A percentile compares a stretch with the other conserved stretches of the same genome.
Evolutionary conservation across 768 basidiomycete genomes (phyloP).

Genomic region (Pulveroboletus ravenelii): DNA sequence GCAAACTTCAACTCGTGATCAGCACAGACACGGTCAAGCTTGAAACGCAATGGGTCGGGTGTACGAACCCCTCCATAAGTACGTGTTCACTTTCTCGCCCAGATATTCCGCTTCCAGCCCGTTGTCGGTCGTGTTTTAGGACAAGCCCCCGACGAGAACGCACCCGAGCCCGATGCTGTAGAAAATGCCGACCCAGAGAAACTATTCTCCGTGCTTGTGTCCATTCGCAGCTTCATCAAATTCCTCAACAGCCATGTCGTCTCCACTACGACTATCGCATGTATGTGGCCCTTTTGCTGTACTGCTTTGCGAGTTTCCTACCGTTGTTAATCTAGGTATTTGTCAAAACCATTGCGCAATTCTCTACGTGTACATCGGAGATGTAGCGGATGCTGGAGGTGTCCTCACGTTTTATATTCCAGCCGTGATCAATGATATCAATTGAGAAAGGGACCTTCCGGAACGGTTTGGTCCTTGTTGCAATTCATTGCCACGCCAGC

Average conservation of each 20-base stretch:
- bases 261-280: slow-evolving; percentile 80
- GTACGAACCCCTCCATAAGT: slow-evolving; percentile 60
- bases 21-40: slow-evolving; percentile 71
- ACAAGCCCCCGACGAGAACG: slow-evolving; percentile 29
- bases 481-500: not conserved
- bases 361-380: slow-evolving; percentile 85
- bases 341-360: slow-evolving; percentile 83
- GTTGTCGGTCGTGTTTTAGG: slow-evolving; percentile 13
- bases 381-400: slow-evolving; percentile 71
- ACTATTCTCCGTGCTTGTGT: slow-evolving; percentile 63
- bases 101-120: not conserved
- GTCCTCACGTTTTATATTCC: slow-evolving; percentile 89
- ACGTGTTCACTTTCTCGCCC: slow-evolving; percentile 4
- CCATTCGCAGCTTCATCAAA: slow-evolving; percentile 71
- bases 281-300: slow-evolving; percentile 40
- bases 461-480: not conserved
- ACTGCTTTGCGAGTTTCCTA: not conserved
- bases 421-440: slow-evolving; percentile 59
- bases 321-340: slow-evolving; percentile 49
- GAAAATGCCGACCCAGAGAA: slow-evolving; percentile 50
- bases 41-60: slow-evolving; percentile 76
- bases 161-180: slow-evolving; percentile 29
- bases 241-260: slow-evolving; percentile 79
- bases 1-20: slow-evolving; percentile 48
- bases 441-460: slow-evolving; percentile 7